Base-by-base conservation (phyloP, 1,139 yeast species). In the Protomyces pachydermus region DNA sequence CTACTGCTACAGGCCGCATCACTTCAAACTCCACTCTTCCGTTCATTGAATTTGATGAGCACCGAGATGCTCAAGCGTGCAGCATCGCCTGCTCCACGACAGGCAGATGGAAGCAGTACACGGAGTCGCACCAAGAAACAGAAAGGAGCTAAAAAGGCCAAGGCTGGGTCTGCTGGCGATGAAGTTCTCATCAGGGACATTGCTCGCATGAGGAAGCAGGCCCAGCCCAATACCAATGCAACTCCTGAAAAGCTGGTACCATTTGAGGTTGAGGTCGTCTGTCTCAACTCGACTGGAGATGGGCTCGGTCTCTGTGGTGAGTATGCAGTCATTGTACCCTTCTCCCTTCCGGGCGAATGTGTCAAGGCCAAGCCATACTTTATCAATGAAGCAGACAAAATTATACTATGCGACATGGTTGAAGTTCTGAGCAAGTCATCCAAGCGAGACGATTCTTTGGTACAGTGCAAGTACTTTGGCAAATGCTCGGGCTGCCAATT, bases 401-500 rank as follows among this genome's bases (percentile, higher is more conserved):
- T 65, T 23, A 53, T 48, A 95, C 0, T 89, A 71, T 80, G 89
- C 5, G 97, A 91, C 72, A 77, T 91, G 65, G 72, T 88, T 38
- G 75, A 79, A 52, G 83, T 93, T 5, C 69, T 74, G 0, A 69
- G 71, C 3, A 72, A 80, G 2, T 80, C 91, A 0, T 69, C 74
- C 0, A 72, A 77, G 55, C 78, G 91, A 68, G 77, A 89, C 67
- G 83, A 89, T 68, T 72, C 74, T 1, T 71, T 82, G 50, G 81
- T 88, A 61, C 75, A 74, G 53, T 95, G 98, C 77, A 79, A 81
- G 62, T 88, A 91, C 72, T 93, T 91, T 75, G 85, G 90, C 18
- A 81, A 80, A 65, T 91, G 98, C 72, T 84, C 88, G 0, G 98
- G 98, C 4, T 91, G 98, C 74, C 98, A 93, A 75, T 90, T 85